Conservation (phyloP, 169 alveolate species). For the Besnoitia besnoiti region DNA sequence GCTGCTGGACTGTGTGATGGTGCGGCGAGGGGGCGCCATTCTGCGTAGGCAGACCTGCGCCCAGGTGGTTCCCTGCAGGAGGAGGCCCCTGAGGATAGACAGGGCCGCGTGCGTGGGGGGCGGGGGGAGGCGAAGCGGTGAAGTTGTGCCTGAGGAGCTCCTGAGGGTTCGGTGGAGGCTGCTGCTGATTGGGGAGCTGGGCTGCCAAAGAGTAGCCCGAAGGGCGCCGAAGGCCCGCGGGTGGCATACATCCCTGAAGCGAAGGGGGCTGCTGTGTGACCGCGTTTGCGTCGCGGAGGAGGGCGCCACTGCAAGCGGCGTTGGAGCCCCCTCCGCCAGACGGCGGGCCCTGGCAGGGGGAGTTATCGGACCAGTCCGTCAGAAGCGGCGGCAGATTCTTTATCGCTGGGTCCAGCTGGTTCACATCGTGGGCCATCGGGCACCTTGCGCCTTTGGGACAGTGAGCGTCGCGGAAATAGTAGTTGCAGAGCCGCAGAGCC, state of each 20-base stretch:
- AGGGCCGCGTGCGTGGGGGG: neutral
- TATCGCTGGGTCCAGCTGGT: neutral
- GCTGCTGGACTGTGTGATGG: neutral
- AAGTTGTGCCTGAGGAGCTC: neutral
- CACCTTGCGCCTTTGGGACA: neutral
- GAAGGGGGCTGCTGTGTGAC: neutral
- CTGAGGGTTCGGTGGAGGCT: neutral
- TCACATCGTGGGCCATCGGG: slow-evolving; percentile 13
- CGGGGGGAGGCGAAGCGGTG: neutral
- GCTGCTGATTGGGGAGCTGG: neutral
- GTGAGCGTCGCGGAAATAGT: slow-evolving; percentile 1
- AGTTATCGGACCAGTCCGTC: neutral
- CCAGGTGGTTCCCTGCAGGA: neutral
- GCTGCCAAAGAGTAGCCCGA: neutral
- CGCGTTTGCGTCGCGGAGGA: neutral
- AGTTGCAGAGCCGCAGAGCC: neutral
- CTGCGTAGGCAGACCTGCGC: neutral
- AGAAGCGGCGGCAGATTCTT: neutral
- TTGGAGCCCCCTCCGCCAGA: neutral
- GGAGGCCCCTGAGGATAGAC: neutral
- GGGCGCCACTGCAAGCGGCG: neutral
- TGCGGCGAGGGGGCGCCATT: neutral
- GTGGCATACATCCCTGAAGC: neutral
- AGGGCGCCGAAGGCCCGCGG: neutral
- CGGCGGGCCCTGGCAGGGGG: neutral